Evolutionary conservation across 2,329 filamentous ascomycete species (phyloP).

Genomic region (Aspergillus brunneoviolaceus): DNA sequence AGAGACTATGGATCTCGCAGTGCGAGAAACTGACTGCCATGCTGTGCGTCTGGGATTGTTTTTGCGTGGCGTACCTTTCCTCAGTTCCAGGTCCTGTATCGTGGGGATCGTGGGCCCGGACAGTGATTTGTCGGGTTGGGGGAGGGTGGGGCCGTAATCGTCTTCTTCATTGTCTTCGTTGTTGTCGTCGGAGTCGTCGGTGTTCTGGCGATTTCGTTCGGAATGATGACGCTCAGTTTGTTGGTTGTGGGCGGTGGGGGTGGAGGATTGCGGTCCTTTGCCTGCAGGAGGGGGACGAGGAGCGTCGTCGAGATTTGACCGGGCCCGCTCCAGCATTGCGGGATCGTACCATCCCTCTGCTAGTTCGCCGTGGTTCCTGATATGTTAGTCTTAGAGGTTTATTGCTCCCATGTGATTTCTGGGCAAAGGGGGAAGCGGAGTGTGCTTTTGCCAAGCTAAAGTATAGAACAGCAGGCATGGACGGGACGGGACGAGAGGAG

Average conservation of each 20-base stretch:
- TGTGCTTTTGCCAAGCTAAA: not conserved
- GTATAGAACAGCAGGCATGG: not conserved
- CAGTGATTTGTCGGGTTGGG: constrained; percentile 19
- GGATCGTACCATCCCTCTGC: constrained; percentile 94
- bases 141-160: constrained; percentile 60
- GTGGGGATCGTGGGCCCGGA: constrained; percentile 66
- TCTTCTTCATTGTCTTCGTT: constrained; percentile 59
- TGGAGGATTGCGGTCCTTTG: not conserved
- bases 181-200: constrained; percentile 33
- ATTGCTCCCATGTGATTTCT: not conserved
- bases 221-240: constrained; percentile 14
- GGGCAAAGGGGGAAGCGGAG: not conserved
- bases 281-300: not conserved
- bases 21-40: too few species aligned
- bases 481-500: constrained; percentile 6
- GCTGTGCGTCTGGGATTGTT: too few species aligned
- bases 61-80: constrained; percentile 32
- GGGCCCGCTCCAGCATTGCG: constrained; percentile 60
- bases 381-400: constrained; percentile 36
- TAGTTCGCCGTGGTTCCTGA: constrained; percentile 78
- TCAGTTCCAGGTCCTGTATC: constrained; percentile 69
- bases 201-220: not conserved
- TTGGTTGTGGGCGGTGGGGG: constrained; percentile 16
- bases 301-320: constrained; percentile 27
- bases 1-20: too few species aligned